phyloP scores from a whole-genome alignment of 371 early-diverging fungal genomes.

The Massospora cicadina region DNA sequence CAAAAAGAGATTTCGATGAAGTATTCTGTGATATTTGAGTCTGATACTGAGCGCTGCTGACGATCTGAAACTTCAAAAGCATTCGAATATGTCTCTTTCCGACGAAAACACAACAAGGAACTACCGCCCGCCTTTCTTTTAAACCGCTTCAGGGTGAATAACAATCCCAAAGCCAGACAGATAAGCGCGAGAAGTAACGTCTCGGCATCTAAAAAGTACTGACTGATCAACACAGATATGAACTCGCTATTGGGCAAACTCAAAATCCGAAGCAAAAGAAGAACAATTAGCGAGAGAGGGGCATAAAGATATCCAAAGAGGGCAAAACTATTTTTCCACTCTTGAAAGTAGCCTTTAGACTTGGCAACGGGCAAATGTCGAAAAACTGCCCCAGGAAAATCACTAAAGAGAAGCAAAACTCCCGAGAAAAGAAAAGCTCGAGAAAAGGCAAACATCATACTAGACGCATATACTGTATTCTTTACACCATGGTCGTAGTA shows the following conservation, averaged over 20 bases:
- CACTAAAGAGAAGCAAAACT: background rate
- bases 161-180: background rate
- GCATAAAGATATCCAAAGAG: slow-evolving; percentile 6
- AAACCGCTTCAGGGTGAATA: background rate
- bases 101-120: background rate
- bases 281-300: background rate
- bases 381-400: slow-evolving; percentile 3
- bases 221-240: background rate
- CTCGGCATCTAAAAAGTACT: slow-evolving; percentile 4
- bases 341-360: background rate
- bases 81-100: background rate
- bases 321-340: background rate
- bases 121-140: background rate
- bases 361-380: background rate
- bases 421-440: background rate
- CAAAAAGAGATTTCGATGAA: background rate
- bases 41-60: background rate
- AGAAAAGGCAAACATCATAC: slow-evolving; percentile 4
- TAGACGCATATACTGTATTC: background rate
- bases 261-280: background rate
- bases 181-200: background rate
- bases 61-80: background rate
- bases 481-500: background rate
- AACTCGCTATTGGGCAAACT: background rate
- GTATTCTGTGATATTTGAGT: background rate